Conservation (phyloP, 805 yeast genomes). For the Metschnikowia koreensis region DNA sequence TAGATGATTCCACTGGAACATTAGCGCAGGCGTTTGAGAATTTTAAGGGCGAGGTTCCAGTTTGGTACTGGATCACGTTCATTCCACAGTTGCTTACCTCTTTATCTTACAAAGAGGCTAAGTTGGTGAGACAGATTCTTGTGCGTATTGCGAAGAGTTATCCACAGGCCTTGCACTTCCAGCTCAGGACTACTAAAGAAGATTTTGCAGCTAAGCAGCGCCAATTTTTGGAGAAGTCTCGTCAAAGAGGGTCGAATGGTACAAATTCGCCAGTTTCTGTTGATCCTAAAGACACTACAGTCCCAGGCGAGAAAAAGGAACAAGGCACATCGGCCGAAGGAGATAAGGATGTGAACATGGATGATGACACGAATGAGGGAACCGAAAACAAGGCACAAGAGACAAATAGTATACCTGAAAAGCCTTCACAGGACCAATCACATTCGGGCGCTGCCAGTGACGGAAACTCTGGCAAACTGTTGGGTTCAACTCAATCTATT, state of each 20-base stretch:
- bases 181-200: constrained; percentile 89
- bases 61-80: constrained; percentile 98
- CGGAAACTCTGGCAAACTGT: background rate
- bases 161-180: constrained; percentile 97
- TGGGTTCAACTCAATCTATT: constrained; percentile 13
- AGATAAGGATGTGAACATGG: constrained; percentile 8
- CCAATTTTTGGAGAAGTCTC: constrained; percentile 49
- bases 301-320: background rate
- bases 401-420: constrained; percentile 2
- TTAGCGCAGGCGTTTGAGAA: constrained; percentile 85
- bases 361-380: background rate
- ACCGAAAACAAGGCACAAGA: constrained; percentile 4
- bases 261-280: constrained; percentile 7
- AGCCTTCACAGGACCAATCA: constrained; percentile 6
- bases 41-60: constrained; percentile 94
- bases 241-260: constrained; percentile 17
- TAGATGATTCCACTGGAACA: constrained; percentile 82
- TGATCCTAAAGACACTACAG: constrained; percentile 15
- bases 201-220: constrained; percentile 86
- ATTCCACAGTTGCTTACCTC: constrained; percentile 92
- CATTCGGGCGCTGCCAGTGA: background rate
- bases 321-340: background rate
- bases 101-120: constrained; percentile 87
- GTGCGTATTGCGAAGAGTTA: constrained; percentile 92
- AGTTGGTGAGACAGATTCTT: constrained; percentile 80